Evolutionary conservation across 306 rosid genomes (phyloP), one percentile per base, ranked within the genome.

Genomic region (Dryas drummondii): DNA sequence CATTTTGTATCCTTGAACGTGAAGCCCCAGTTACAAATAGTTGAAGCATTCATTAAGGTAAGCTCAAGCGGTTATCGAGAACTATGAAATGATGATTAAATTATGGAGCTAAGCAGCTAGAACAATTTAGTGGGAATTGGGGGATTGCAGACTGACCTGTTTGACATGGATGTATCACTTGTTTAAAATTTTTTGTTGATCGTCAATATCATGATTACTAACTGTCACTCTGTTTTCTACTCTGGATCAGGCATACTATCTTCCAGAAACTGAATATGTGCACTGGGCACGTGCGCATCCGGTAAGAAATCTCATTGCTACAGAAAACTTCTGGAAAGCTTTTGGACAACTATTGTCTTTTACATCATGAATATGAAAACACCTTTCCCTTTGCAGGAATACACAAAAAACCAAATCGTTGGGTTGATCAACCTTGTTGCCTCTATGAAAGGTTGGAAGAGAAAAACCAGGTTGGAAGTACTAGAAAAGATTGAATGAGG

Each of bases 401-500:
- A 92, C 80, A 89, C 76, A 45, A 92, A 89, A 85, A 88, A 64
- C 85, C 99, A 96, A 83, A 65, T 92, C 63, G 86, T 92, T 59
- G 98, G 99, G 76, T 73, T 96, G 85, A 49, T 96, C 81, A 92
- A 96, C 85, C 91, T 96, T n/a, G 99, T 96, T 73, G 94, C 98
- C 60, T 11, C 96, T 4, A 90, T 96, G 99, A 96, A 90, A 89
- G 91, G 97, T 69, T 96, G 99, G 99, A 92, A 92, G 89, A 89
- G 99, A 75, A 96, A 96, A 90, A 89, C 92, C 68, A 88, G 97
- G 87, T 81, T 90, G 86, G 99, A 96, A 73, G 76, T 89, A 56
- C 61, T 96, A 53, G 99, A 92, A 85, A 96, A 92, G 90, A 96
- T 96, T 64, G 98, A 96, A 82, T 91, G 91, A 93, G 81, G 41